Conservation (phyloP, 495 filamentous ascomycete species). For the Penicillium malachiteum region DNA sequence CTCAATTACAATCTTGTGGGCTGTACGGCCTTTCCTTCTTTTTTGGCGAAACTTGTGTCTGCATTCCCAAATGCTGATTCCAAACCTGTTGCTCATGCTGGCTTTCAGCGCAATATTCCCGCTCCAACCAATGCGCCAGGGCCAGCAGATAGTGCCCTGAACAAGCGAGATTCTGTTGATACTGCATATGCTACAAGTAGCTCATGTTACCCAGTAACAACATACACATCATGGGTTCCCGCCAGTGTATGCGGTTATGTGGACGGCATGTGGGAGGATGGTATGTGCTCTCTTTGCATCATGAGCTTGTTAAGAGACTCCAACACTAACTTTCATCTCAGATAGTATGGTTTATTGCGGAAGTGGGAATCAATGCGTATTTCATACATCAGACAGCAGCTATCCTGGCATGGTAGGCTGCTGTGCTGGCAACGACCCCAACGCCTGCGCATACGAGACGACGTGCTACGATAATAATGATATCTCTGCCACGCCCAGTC, state of each 20-base stretch:
- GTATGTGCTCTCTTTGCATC: neutral
- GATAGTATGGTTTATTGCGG: conserved; percentile 4
- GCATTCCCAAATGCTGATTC: neutral
- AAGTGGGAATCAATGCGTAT: conserved; percentile 8
- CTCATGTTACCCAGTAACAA: neutral
- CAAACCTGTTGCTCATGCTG: neutral
- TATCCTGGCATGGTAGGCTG: conserved; percentile 14
- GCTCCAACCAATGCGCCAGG: neutral
- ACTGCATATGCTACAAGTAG: neutral
- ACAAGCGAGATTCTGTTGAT: neutral
- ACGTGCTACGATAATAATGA: conserved; percentile 13
- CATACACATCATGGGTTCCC: conserved; percentile 4
- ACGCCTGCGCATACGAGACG: conserved; percentile 8
- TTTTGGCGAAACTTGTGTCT: neutral
- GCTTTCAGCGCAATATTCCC: neutral
- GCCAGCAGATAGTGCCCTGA: too few species aligned
- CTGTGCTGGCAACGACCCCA: conserved; percentile 7
- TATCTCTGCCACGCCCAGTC: conserved; percentile 6
- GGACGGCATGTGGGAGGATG: conserved; percentile 3
- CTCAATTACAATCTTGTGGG: neutral
- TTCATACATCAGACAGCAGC: conserved; percentile 11
- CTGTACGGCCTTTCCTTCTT: neutral
- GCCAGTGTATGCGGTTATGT: conserved; percentile 15
- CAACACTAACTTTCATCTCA: neutral
- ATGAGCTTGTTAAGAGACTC: too few species aligned